Conservation (phyloP, 140 eudicot genomes). For the Oenanthe javanica region DNA sequence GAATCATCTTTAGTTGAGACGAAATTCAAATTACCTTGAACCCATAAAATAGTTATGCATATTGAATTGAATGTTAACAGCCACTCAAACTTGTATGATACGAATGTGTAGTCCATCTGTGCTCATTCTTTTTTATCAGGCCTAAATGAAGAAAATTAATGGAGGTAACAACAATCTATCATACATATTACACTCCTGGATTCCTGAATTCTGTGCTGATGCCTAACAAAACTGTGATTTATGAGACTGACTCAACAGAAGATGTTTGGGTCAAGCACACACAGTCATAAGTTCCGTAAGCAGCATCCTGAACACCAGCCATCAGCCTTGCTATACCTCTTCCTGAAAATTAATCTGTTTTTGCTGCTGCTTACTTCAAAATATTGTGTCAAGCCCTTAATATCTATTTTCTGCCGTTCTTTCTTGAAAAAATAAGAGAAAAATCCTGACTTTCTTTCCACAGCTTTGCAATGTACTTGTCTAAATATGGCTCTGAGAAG, state of each 20-base stretch:
- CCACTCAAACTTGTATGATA: not conserved
- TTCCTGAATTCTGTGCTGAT: too few species aligned
- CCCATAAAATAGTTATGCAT: not conserved
- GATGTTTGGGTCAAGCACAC: conserved; percentile 23
- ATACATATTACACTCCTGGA: conserved; percentile 10
- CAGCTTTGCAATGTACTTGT: conserved; percentile 79
- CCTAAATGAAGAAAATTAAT: not conserved
- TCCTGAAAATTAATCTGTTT: not conserved
- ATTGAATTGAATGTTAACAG: not conserved
- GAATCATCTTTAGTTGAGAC: not conserved
- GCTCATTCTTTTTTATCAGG: not conserved
- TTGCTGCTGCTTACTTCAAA: not conserved
- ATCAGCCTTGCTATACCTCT: not conserved
- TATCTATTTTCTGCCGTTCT: conserved; percentile 70
- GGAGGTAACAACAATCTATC: not conserved
- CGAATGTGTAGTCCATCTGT: not conserved
- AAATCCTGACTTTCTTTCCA: conserved; percentile 58
- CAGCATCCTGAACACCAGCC: not conserved
- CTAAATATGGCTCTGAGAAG: conserved; percentile 65
- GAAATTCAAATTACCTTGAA: not conserved
- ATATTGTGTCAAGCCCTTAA: conserved; percentile 38
- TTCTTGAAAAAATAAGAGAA: conserved; percentile 48
- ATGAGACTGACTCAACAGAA: conserved; percentile 57
- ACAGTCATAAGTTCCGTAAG: not conserved
- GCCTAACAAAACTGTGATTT: conserved; percentile 62